Percentiles rank a stretch among this genome's conserved stretches.
Evolutionary conservation across 1,139 yeast genomes (phyloP).

Genomic region (Ogataea hybrid): DNA sequence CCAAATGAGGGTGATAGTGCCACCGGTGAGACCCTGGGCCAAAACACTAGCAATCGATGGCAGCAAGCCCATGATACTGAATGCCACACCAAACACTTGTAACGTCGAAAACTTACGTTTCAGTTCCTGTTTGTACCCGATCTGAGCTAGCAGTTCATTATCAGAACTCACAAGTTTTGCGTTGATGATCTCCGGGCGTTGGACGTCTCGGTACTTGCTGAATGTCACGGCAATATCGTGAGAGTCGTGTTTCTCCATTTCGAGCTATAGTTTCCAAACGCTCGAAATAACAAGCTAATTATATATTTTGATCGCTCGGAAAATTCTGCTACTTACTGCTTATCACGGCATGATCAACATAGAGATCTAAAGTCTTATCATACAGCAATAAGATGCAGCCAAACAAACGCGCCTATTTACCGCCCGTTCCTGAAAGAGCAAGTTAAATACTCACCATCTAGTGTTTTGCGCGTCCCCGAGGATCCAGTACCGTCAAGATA

Average conservation of each 20-base stretch:
- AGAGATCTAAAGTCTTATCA: neutral
- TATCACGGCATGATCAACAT: neutral
- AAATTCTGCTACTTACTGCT: neutral
- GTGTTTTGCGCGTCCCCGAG: neutral
- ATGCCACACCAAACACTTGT: conserved; percentile 51
- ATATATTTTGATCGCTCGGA: too few relatives aligned
- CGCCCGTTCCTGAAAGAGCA: conserved; percentile 2
- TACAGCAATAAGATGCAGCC: neutral
- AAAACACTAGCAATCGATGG: conserved; percentile 40
- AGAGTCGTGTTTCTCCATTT: conserved; percentile 8
- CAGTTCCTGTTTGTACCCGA: conserved; percentile 51
- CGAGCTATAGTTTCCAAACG: neutral
- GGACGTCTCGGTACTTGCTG: conserved; percentile 21
- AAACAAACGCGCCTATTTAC: conserved; percentile 1
- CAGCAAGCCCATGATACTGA: conserved; percentile 50
- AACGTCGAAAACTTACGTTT: conserved; percentile 43
- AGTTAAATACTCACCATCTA: neutral
- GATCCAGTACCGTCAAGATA: neutral
- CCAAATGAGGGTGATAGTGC: conserved; percentile 57
- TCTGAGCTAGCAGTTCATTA: conserved; percentile 48
- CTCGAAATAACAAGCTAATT: neutral
- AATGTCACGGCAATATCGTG: conserved; percentile 22
- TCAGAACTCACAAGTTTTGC: conserved; percentile 36
- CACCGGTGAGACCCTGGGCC: conserved; percentile 40
- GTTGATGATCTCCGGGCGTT: conserved; percentile 20